A percentile compares a stretch with the other conserved stretches of the same genome.
Conservation (phyloP, 2,329 filamentous ascomycete genomes). For the Botrytis medusae region DNA sequence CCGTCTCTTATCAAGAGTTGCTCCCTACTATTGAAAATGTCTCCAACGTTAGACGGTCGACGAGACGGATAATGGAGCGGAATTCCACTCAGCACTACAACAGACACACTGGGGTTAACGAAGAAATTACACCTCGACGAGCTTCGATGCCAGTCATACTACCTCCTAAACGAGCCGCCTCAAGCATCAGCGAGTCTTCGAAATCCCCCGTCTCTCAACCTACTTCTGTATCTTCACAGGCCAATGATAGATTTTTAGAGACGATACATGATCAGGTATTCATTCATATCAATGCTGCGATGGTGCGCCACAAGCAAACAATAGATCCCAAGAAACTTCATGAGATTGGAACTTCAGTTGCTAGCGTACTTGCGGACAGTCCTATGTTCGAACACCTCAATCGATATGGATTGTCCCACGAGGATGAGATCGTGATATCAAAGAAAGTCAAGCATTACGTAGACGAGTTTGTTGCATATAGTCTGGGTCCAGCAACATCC, state of each 20-base stretch:
- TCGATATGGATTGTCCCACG: slow-evolving; percentile 4
- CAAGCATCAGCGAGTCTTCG: neutral
- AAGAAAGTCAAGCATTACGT: slow-evolving; percentile 19
- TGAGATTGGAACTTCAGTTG: slow-evolving; percentile 19
- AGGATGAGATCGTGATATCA: slow-evolving; percentile 15
- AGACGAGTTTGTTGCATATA: slow-evolving; percentile 15
- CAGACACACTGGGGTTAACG: neutral
- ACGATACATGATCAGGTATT: slow-evolving; percentile 16
- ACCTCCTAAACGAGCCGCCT: neutral
- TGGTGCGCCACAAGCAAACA: slow-evolving; percentile 9
- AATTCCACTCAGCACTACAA: neutral
- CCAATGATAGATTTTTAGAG: neutral
- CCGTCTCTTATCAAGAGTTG: neutral
- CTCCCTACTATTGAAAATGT: neutral
- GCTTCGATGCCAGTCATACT: neutral
- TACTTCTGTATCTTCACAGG: neutral
- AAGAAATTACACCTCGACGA: neutral
- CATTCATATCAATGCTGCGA: slow-evolving; percentile 17
- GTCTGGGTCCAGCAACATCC: neutral
- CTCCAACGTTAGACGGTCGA: neutral
- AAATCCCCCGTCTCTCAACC: neutral
- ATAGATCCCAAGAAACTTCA: slow-evolving; percentile 7
- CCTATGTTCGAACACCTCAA: slow-evolving; percentile 8
- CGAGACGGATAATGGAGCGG: neutral
- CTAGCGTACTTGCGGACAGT: slow-evolving; percentile 1